These are phyloP conservation scores for Trifolium subterraneum DNA, from an alignment of 306 rosid species.

Conservation along the genomic window DNA sequence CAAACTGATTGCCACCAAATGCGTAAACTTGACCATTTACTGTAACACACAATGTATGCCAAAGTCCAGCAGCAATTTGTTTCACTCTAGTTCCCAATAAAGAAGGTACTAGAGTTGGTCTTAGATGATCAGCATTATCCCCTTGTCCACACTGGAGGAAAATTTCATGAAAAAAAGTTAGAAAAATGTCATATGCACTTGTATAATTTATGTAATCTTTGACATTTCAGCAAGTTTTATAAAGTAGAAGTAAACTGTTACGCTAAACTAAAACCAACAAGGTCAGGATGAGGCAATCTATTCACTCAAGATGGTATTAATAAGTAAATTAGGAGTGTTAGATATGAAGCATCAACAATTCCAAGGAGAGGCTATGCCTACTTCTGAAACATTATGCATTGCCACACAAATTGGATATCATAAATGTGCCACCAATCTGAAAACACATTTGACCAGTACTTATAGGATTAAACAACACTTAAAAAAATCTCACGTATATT, in stretches of 20 bases:
- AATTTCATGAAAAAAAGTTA: conserved; percentile 1
- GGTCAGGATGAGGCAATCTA: not conserved
- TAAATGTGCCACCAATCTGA: not conserved
- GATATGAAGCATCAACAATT: conserved; percentile 19
- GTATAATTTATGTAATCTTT: conserved; percentile 1
- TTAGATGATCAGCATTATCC: conserved; percentile 71
- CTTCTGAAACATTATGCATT: not conserved
- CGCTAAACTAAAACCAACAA: not conserved
- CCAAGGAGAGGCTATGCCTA: not conserved
- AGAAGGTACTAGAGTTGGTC: conserved; percentile 72
- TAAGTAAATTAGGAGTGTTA: not conserved
- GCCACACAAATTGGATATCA: not conserved
- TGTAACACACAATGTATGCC: conserved; percentile 84
- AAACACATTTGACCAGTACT: conserved; percentile 3
- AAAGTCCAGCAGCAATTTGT: conserved; percentile 78
- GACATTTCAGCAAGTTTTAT: not conserved
- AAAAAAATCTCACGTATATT: not conserved
- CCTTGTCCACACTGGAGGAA: conserved; percentile 83
- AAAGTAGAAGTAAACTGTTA: conserved; percentile 4
- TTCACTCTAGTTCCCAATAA: conserved; percentile 58
- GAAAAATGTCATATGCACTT: conserved; percentile 1
- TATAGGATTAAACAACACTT: not conserved
- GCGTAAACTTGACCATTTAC: conserved; percentile 66
- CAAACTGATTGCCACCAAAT: conserved; percentile 95
- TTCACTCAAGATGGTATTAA: conserved; percentile 3